These are phyloP conservation scores for Fomitiporia mediterranea DNA, from an alignment of 1,284 basidiomycete genomes.

Conservation along the genomic window DNA sequence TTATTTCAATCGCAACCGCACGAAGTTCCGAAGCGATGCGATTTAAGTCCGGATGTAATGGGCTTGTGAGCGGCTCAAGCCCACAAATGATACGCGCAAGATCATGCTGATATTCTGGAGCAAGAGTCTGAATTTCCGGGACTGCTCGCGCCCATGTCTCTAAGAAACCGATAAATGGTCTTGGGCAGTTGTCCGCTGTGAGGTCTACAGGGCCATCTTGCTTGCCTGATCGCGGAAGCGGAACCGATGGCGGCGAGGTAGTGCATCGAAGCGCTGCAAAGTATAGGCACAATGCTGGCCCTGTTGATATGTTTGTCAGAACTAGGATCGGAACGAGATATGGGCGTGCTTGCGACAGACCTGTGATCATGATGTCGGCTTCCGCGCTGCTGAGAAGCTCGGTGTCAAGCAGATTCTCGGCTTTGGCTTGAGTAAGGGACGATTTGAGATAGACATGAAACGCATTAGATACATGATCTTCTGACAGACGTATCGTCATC, in stretches of 20 bases:
- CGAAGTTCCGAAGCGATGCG: constrained; percentile 71
- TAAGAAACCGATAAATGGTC: constrained; percentile 60
- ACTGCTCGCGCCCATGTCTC: constrained; percentile 67
- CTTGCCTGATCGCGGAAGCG: constrained; percentile 43
- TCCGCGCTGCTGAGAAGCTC: constrained; percentile 70
- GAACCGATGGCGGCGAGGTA: constrained; percentile 57
- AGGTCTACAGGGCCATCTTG: constrained; percentile 39
- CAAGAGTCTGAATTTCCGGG: constrained; percentile 55
- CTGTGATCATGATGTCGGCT: constrained; percentile 76
- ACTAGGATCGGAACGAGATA: background rate
- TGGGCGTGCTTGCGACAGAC: constrained; percentile 34
- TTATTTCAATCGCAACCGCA: constrained; percentile 75
- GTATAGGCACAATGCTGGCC: constrained; percentile 63
- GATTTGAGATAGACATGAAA: constrained; percentile 79
- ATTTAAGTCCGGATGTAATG: constrained; percentile 37
- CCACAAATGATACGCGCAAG: constrained; percentile 73
- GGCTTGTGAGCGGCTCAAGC: constrained; percentile 43
- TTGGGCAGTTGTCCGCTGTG: constrained; percentile 52
- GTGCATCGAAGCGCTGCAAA: constrained; percentile 63
- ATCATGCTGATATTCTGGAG: constrained; percentile 67
- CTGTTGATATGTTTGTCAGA: constrained; percentile 29
- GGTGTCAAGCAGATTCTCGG: constrained; percentile 63
- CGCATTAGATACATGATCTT: constrained; percentile 62
- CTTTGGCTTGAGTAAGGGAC: constrained; percentile 69
- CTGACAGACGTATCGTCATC: constrained; percentile 38